phyloP scores from a whole-genome alignment of 108 stramenopile genomes.

The Fistulifera pelliculosa region DNA sequence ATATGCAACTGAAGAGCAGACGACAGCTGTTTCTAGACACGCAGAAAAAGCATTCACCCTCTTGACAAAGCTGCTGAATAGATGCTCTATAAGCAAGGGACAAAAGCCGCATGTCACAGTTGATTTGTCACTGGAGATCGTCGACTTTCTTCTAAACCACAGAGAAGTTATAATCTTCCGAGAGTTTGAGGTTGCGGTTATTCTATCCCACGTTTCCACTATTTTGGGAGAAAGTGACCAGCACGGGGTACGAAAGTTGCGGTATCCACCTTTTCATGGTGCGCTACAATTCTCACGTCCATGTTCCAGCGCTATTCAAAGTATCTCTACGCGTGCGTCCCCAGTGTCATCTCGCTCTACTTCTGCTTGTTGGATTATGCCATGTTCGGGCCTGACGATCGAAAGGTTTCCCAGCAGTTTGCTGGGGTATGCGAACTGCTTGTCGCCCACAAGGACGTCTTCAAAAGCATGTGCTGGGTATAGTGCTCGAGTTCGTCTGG shows the following conservation, averaged over 20 bases:
- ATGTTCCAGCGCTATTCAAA: conserved; percentile 67
- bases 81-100: neutral
- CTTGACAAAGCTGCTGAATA: conserved; percentile 2
- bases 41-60: neutral
- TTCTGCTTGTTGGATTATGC: conserved; percentile 26
- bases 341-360: conserved; percentile 33
- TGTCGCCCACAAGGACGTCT: conserved; percentile 74
- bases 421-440: conserved; percentile 58
- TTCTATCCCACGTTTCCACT: neutral
- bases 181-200: conserved; percentile 1
- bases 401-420: conserved; percentile 14
- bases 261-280: conserved; percentile 25
- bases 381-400: conserved; percentile 12
- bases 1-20: conserved; percentile 2
- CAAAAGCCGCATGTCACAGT: neutral
- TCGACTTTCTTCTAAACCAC: neutral
- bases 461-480: conserved; percentile 72
- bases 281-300: conserved; percentile 36
- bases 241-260: conserved; percentile 12
- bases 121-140: neutral
- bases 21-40: conserved; percentile 4
- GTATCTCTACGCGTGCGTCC: conserved; percentile 58
- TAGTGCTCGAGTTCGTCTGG: conserved; percentile 56
- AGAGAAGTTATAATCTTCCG: conserved; percentile 2
- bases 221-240: neutral